Evolutionary conservation across 148 eudicot species (phyloP), one percentile per base, ranked within the genome.

Genomic region (Persicaria maculosa): DNA sequence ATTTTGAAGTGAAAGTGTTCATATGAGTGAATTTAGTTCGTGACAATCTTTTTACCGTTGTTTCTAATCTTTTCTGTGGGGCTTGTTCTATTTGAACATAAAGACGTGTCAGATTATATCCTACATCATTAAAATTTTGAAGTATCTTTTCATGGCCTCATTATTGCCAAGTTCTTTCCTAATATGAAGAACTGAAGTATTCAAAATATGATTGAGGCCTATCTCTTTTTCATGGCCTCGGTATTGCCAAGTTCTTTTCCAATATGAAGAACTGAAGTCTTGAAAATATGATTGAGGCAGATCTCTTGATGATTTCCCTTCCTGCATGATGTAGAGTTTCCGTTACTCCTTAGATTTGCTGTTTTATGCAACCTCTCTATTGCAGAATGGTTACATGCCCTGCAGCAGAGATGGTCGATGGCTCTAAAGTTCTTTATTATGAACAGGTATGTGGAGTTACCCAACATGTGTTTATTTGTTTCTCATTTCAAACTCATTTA

Each of bases 321-420:
- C 15, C 19, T 4, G 36, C 47, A 65, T 15, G 45, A 65, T 65
- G 15, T 65, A 65, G 46, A 40, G 70, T 65, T 40, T 65, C 45
- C 14, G 46, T 40, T 6, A 16, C 46, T 40, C 46, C 19, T 65
- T 65, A 36, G 70, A 9, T 65, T 36, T 65, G 70, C 10, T 36
- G 6, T 17, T 40, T 65, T 14, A 65, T 15, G 43, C 9, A 15
- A 40, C 47, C 70, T 65, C 19, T 65, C 75, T 77, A 77, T 73
- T 80, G 70, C 77, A 89, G 98, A 81, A 89, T 92, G 98, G 85
- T 93, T 72, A 84, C 91, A 31, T 93, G 97, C 75, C 98, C 98
- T 9, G 98, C 98, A 83, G 98, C 97, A 43, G 97, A 91, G 76
- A 88, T 93, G 93, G 98, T 85, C 50, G 98, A 93, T 82, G 98